These are phyloP conservation scores for Marasmius tenuissimus DNA, from an alignment of 1,284 basidiomycete species.

Conservation along the genomic window DNA sequence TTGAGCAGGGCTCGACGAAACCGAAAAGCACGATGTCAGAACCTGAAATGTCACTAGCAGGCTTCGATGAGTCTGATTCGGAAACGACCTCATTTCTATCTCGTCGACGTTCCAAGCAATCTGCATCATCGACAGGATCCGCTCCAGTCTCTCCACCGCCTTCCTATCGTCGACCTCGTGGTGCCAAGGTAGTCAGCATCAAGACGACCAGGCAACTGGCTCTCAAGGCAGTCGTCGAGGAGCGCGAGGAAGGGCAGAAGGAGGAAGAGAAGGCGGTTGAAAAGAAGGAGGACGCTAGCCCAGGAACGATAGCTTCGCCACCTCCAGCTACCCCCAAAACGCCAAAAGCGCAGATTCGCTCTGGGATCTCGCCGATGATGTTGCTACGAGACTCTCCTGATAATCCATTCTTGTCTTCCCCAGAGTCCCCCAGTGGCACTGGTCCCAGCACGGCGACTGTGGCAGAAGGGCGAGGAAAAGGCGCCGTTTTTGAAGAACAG, in stretches of 20 bases:
- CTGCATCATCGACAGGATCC: constrained; percentile 18
- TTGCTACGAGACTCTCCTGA: constrained; percentile 38
- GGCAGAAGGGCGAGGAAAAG: constrained; percentile 9
- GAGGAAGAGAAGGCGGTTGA: neutral
- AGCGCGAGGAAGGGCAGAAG: neutral
- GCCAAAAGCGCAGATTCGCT: constrained; percentile 22
- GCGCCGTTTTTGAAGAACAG: constrained; percentile 33
- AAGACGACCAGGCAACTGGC: constrained; percentile 4
- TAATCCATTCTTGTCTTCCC: constrained; percentile 42
- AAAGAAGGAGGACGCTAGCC: neutral
- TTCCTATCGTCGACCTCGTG: constrained; percentile 32
- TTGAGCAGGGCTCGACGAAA: neutral
- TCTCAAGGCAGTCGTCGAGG: constrained; percentile 7
- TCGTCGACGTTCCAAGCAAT: constrained; percentile 24
- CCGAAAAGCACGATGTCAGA: constrained; percentile 2
- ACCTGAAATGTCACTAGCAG: neutral
- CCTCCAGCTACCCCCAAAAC: constrained; percentile 26
- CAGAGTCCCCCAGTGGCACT: constrained; percentile 18
- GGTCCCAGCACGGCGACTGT: constrained; percentile 15
- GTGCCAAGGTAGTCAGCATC: constrained; percentile 8
- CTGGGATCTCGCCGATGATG: constrained; percentile 7
- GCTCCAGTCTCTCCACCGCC: constrained; percentile 43
- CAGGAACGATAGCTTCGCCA: constrained; percentile 6
- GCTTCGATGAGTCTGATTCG: constrained; percentile 13
- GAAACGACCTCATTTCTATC: constrained; percentile 29